These are phyloP conservation scores for Irineochytrium annulatum DNA, from an alignment of 192 early-diverging fungal species.

Conservation along the genomic window DNA sequence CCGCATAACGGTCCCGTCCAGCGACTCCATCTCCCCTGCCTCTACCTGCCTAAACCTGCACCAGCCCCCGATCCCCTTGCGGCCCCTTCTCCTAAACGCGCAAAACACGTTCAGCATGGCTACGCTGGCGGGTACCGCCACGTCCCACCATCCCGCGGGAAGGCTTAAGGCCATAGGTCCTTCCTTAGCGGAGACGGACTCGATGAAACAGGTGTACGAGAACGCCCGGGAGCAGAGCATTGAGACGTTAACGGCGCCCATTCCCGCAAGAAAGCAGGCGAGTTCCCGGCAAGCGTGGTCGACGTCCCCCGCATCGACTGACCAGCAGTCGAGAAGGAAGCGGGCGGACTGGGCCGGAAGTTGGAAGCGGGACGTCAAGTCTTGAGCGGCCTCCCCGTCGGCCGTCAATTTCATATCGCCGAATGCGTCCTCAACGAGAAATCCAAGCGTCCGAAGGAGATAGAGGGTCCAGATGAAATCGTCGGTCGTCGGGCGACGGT, in stretches of 20 bases:
- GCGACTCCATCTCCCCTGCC: too few species aligned
- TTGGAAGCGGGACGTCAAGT: slow-evolving; percentile 12
- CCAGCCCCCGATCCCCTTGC: too few species aligned
- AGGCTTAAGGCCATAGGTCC: too few species aligned
- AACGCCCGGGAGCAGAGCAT: background rate
- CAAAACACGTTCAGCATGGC: too few species aligned
- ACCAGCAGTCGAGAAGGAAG: slow-evolving; percentile 18
- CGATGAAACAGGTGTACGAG: background rate
- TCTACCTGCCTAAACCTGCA: too few species aligned
- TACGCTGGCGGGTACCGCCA: too few species aligned
- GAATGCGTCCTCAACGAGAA: slow-evolving; percentile 5
- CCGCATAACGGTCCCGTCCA: too few species aligned
- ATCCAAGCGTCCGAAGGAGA: too few species aligned
- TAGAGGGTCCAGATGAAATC: slow-evolving; percentile 12
- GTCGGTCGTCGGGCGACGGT: background rate
- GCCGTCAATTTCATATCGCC: background rate
- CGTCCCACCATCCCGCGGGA: too few species aligned
- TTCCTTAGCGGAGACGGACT: too few species aligned
- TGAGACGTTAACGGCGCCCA: background rate
- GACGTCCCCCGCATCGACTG: background rate
- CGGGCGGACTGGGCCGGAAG: slow-evolving; percentile 3
- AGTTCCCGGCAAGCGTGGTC: background rate
- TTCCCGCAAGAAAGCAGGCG: slow-evolving; percentile 8
- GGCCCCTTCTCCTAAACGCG: too few species aligned
- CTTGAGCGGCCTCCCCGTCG: slow-evolving; percentile 12